Percentiles rank a stretch among this genome's conserved stretches.
Evolutionary conservation across 2,329 filamentous ascomycete species (phyloP).

Genomic region (Pyrenochaeta sp.): DNA sequence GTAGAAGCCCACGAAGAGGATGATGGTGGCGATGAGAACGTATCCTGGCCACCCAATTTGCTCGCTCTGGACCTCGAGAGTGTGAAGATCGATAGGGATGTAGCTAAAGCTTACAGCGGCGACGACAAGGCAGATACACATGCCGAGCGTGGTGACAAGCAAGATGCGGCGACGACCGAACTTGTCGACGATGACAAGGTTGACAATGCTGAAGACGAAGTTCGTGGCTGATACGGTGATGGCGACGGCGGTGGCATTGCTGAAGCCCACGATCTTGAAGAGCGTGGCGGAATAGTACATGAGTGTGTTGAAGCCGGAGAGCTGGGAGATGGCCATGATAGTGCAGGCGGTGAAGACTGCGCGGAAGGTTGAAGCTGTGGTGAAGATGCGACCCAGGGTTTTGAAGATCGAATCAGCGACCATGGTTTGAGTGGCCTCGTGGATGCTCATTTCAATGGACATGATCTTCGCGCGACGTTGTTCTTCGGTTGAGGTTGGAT

Average conservation of each 20-base stretch:
- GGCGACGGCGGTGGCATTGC: constrained; percentile 79
- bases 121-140: constrained; percentile 73
- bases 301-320: constrained; percentile 69
- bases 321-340: constrained; percentile 48
- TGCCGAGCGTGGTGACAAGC: constrained; percentile 62
- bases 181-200: constrained; percentile 78
- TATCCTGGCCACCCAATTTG: constrained; percentile 44
- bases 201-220: constrained; percentile 78
- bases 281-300: constrained; percentile 73
- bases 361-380: constrained; percentile 40
- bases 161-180: constrained; percentile 77
- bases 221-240: constrained; percentile 83
- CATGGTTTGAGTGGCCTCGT: constrained; percentile 40
- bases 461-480: constrained; percentile 36
- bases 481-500: constrained; percentile 34
- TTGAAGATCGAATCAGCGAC: constrained; percentile 42
- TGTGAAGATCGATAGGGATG: constrained; percentile 58
- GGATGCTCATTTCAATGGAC: constrained; percentile 40
- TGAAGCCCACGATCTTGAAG: constrained; percentile 72
- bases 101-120: constrained; percentile 77
- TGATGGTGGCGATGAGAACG: constrained; percentile 47
- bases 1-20: constrained; percentile 48
- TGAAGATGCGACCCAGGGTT: constrained; percentile 44
- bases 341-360: constrained; percentile 46
- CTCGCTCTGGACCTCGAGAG: constrained; percentile 40